Evolutionary conservation across 2,329 filamentous ascomycete genomes (phyloP).

Genomic region (Trichoderma sp.): DNA sequence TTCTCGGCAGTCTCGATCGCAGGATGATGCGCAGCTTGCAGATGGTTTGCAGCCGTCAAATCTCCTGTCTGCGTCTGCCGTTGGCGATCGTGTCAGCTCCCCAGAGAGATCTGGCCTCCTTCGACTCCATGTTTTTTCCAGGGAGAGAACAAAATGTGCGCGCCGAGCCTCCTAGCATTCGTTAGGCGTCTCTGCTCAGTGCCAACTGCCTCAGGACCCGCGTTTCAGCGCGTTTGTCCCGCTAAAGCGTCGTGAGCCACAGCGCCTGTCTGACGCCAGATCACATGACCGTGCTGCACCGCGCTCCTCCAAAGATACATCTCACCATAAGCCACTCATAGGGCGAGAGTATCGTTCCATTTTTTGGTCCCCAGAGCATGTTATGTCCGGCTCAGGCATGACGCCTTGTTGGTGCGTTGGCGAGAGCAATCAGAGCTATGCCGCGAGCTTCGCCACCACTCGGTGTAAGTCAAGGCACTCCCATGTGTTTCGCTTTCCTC

Average conservation of each 20-base stretch:
- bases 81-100: not conserved
- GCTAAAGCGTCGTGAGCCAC: conserved; percentile 28
- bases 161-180: not conserved
- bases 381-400: not conserved
- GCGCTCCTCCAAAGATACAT: not conserved
- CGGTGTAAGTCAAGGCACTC: conserved; percentile 5
- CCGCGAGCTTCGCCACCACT: conserved; percentile 1
- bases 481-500: conserved; percentile 14
- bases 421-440: not conserved
- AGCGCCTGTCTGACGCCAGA: conserved; percentile 33
- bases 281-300: conserved; percentile 35
- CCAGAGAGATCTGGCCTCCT: not conserved
- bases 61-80: not conserved
- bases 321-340: not conserved
- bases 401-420: not conserved
- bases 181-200: not conserved
- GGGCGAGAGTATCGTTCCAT: not conserved
- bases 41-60: not conserved
- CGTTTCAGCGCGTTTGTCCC: conserved; percentile 31
- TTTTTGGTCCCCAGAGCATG: not conserved
- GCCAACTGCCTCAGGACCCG: not conserved
- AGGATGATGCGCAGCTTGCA: not conserved
- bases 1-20: not conserved
- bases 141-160: not conserved
- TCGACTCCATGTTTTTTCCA: conserved; percentile 8